Conservation (phyloP, 2,329 filamentous ascomycete genomes). For the Dactylellina parvicollis region DNA sequence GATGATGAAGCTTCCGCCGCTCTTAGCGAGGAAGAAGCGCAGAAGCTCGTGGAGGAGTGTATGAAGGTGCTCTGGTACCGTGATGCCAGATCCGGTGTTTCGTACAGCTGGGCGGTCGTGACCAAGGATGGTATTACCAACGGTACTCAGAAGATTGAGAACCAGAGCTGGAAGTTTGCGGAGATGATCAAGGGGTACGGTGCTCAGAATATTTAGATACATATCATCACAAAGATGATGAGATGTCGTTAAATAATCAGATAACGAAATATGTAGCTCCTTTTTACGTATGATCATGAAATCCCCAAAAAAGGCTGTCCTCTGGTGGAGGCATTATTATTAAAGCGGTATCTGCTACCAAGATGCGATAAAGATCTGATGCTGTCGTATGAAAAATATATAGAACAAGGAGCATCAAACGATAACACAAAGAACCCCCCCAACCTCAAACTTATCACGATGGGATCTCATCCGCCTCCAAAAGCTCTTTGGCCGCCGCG, state of each 20-base stretch:
- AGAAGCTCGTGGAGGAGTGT: constrained; percentile 85
- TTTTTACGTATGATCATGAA: neutral
- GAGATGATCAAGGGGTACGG: constrained; percentile 95
- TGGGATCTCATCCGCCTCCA: constrained; percentile 66
- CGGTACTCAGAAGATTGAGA: constrained; percentile 86
- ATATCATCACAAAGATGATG: too few species aligned
- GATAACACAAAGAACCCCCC: neutral
- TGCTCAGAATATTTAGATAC: constrained; percentile 72
- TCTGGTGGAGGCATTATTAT: constrained; percentile 9
- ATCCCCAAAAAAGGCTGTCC: neutral
- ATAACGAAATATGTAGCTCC: neutral
- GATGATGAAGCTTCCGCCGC: constrained; percentile 80
- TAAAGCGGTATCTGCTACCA: constrained; percentile 22
- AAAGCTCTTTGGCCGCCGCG: constrained; percentile 74
- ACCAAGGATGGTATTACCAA: constrained; percentile 88
- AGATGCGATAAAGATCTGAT: constrained; percentile 13
- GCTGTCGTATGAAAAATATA: neutral
- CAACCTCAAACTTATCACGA: too few species aligned
- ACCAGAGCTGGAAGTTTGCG: constrained; percentile 94
- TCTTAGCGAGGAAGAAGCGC: constrained; percentile 79
- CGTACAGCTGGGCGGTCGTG: constrained; percentile 89
- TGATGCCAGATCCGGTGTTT: constrained; percentile 89
- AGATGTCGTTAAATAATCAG: too few species aligned
- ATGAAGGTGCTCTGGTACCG: constrained; percentile 99
- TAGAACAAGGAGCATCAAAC: neutral